These are phyloP conservation scores for Vicia faba DNA, from an alignment of 306 rosid genomes.

Conservation along the genomic window DNA sequence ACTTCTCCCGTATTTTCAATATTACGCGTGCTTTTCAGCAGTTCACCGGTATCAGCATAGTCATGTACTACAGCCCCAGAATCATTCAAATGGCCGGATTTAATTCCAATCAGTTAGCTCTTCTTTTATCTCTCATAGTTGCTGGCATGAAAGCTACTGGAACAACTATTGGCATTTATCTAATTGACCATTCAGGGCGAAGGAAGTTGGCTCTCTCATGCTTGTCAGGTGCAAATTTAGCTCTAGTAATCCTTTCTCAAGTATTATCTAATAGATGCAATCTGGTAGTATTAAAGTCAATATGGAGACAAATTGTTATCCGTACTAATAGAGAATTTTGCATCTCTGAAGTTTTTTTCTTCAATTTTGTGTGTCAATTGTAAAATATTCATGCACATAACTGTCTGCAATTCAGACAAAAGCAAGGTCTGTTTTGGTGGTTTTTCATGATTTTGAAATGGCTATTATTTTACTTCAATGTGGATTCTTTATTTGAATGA, in stretches of 20 bases:
- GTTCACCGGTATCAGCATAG: slow-evolving; percentile 81
- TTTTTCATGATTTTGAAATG: too few relatives aligned
- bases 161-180: slow-evolving; percentile 68
- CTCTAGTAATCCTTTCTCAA: slow-evolving; percentile 60
- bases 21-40: slow-evolving; percentile 73
- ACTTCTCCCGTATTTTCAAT: slow-evolving; percentile 3
- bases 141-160: slow-evolving; percentile 78
- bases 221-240: slow-evolving; percentile 57
- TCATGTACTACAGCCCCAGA: slow-evolving; percentile 46
- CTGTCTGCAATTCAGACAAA: slow-evolving; percentile 68
- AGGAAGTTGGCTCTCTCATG: slow-evolving; percentile 67
- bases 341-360: slow-evolving; percentile 13
- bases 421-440: slow-evolving; percentile 98
- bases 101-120: slow-evolving; percentile 65
- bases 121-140: slow-evolving; percentile 60
- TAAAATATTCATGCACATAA: slow-evolving; percentile 32
- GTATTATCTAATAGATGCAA: slow-evolving; percentile 18
- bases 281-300: not conserved
- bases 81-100: slow-evolving; percentile 81
- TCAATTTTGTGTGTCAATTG: slow-evolving; percentile 27
- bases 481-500: too few relatives aligned
- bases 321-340: not conserved
- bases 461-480: too few relatives aligned
- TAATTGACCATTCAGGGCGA: slow-evolving; percentile 66
- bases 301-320: slow-evolving; percentile 4